Evolutionary conservation across 257 asterid genomes (phyloP).

Genomic region (Solanum verrucosum): DNA sequence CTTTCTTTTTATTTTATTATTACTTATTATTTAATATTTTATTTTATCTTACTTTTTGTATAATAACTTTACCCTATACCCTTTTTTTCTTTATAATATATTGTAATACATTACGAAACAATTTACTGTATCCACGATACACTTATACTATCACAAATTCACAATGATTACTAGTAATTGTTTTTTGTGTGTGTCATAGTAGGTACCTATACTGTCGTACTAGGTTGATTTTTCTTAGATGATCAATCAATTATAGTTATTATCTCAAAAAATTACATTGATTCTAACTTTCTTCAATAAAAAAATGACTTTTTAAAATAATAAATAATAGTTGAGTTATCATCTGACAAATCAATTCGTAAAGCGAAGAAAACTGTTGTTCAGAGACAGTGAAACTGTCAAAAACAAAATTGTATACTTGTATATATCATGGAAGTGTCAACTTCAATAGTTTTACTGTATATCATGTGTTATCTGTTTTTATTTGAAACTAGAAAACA

Average conservation of each 20-base stretch:
- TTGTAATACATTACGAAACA: too few species aligned
- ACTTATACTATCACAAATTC: too few species aligned
- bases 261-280: too few species aligned
- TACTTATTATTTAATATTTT: too few species aligned
- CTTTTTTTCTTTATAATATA: too few species aligned
- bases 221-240: too few species aligned
- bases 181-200: background rate
- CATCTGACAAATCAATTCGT: background rate
- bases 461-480: background rate
- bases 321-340: background rate
- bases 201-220: too few species aligned
- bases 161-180: background rate
- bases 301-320: background rate
- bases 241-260: too few species aligned
- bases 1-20: too few species aligned
- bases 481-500: background rate
- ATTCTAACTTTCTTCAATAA: too few species aligned
- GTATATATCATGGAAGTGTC: background rate
- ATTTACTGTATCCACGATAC: too few species aligned
- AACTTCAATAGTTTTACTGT: background rate
- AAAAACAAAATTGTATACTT: background rate
- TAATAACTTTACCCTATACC: accelerated
- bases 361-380: background rate
- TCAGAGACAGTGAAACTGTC: background rate
- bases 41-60: too few species aligned